phyloP scores from a whole-genome alignment of 768 basidiomycete genomes.

The Agrocybe chaxingu region DNA sequence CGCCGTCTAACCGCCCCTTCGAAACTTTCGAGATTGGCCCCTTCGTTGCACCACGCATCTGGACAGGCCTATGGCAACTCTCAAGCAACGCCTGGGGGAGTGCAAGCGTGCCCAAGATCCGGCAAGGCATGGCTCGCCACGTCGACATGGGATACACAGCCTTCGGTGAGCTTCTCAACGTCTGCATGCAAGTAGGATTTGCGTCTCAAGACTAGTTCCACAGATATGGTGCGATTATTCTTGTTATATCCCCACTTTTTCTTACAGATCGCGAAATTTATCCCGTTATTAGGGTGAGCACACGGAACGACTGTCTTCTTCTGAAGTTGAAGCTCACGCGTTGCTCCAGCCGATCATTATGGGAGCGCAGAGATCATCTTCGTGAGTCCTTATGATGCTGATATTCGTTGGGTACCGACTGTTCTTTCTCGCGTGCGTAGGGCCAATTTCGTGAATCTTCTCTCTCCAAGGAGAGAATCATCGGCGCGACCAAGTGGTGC shows the following conservation, averaged over 20 bases:
- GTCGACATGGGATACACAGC: conserved; percentile 60
- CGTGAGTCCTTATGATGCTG: conserved; percentile 37
- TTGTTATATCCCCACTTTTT: too few relatives aligned
- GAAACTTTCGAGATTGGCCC: conserved; percentile 59
- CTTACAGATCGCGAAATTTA: too few relatives aligned
- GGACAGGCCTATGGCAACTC: conserved; percentile 83
- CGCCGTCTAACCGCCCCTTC: conserved; percentile 17
- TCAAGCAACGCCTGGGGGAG: conserved; percentile 86
- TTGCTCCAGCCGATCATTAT: conserved; percentile 74
- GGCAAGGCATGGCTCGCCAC: conserved; percentile 64
- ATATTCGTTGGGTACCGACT: conserved; percentile 5
- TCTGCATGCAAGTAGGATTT: background rate
- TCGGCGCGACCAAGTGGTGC: conserved; percentile 88
- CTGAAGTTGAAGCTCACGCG: background rate
- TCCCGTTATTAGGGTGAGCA: conserved; percentile 25
- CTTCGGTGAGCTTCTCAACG: conserved; percentile 41
- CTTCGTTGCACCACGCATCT: conserved; percentile 58
- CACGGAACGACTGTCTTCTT: background rate
- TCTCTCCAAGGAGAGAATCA: conserved; percentile 35
- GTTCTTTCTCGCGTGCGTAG: conserved; percentile 31
- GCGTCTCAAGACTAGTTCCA: conserved; percentile 1
- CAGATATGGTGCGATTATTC: conserved; percentile 36
- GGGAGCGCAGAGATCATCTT: conserved; percentile 81
- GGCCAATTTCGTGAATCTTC: conserved; percentile 63
- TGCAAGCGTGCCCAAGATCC: conserved; percentile 61